A percentile compares a stretch with the other conserved stretches of the same genome.
Conservation (phyloP, 176 grass and related monocot species). For the Pontederia paniculata region DNA sequence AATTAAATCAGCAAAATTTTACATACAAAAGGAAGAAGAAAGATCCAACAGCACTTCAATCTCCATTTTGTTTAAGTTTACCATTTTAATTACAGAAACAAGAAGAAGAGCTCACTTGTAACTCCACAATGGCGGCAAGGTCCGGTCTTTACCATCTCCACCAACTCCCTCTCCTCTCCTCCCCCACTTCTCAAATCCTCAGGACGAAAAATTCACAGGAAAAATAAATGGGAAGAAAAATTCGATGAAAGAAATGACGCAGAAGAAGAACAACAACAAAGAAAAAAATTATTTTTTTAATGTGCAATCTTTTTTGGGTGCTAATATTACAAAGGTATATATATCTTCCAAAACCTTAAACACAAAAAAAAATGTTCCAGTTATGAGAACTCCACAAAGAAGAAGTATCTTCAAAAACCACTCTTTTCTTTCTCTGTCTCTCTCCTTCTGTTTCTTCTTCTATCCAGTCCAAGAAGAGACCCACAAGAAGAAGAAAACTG, state of each 20-base stretch:
- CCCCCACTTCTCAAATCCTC: constrained; percentile 27
- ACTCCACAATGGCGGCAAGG: constrained; percentile 98
- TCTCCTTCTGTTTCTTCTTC: constrained; percentile 31
- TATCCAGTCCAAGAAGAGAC: constrained; percentile 43
- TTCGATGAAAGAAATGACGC: constrained; percentile 9
- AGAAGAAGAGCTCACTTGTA: constrained; percentile 94
- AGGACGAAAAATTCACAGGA: constrained; percentile 22
- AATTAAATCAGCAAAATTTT: neutral
- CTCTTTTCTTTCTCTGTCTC: constrained; percentile 11
- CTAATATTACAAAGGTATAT: constrained; percentile 31
- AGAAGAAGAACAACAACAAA: constrained; percentile 26
- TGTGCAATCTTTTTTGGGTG: constrained; percentile 18
- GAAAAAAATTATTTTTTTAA: constrained; percentile 27
- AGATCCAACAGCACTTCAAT: constrained; percentile 3
- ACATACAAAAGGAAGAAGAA: constrained; percentile 20
- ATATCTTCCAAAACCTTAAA: constrained; percentile 14
- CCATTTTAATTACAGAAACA: constrained; percentile 17
- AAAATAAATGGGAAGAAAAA: constrained; percentile 6
- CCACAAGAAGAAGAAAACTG: constrained; percentile 20
- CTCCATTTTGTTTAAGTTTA: constrained; percentile 13
- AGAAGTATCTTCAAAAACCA: constrained; percentile 39
- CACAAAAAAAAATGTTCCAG: constrained; percentile 11
- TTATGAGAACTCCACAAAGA: constrained; percentile 6
- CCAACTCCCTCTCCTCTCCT: constrained; percentile 9
- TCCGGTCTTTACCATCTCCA: constrained; percentile 75